phyloP scores from a whole-genome alignment of 106 monocot genomes.

The Dioscorea alata region DNA sequence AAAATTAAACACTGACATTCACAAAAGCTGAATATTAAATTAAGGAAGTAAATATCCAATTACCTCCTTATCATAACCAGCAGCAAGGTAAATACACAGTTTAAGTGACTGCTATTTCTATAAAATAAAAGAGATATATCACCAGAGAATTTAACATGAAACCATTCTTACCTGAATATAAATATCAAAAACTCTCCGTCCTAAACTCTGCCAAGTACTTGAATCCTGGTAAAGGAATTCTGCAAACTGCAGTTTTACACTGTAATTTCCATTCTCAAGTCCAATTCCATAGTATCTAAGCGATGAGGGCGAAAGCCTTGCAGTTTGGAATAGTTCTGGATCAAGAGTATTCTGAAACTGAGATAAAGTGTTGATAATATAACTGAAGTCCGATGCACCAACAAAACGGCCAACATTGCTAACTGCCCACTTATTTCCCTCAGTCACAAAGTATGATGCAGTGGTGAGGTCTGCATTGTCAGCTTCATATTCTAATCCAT shows the following conservation, averaged over 20 bases:
- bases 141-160: too few species aligned
- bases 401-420: slow-evolving; percentile 14
- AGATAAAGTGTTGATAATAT: slow-evolving; percentile 7
- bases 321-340: slow-evolving; percentile 12
- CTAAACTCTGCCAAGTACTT: slow-evolving; percentile 17
- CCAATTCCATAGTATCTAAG: slow-evolving; percentile 25
- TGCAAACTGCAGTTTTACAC: slow-evolving; percentile 22
- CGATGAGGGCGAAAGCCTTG: slow-evolving; percentile 22
- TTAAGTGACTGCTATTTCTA: too few species aligned
- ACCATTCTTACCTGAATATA: slow-evolving; percentile 18
- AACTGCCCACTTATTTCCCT: slow-evolving; percentile 17
- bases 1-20: too few species aligned
- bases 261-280: slow-evolving; percentile 20
- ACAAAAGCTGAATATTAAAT: too few species aligned
- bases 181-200: slow-evolving; percentile 33
- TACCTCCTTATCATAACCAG: too few species aligned
- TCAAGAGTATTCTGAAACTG: slow-evolving; percentile 1
- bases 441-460: slow-evolving; percentile 17
- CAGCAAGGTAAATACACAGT: too few species aligned
- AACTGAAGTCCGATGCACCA: not conserved
- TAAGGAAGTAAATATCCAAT: too few species aligned
- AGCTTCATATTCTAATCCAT: slow-evolving; percentile 4
- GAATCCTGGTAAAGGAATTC: slow-evolving; percentile 17
- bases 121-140: too few species aligned
- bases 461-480: slow-evolving; percentile 14